Percentiles rank a stretch among this genome's conserved stretches.
These are phyloP conservation scores for Chalciporus sp. DNA, from an alignment of 1,284 basidiomycete species.

Conservation along the genomic window DNA sequence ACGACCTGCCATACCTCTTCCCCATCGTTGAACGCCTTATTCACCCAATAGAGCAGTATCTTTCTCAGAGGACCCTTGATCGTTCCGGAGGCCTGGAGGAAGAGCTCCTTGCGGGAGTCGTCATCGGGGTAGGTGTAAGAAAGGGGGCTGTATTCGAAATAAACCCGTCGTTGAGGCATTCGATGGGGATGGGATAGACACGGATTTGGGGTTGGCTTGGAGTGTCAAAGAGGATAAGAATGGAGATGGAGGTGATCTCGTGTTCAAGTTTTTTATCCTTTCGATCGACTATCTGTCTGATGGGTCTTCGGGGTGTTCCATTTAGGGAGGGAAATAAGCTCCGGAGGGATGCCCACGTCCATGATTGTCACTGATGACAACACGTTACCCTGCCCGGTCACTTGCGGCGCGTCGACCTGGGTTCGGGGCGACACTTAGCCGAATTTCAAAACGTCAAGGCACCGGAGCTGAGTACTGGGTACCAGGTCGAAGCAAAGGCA, in stretches of 20 bases:
- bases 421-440: not conserved
- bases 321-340: slow-evolving; percentile 5
- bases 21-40: slow-evolving; percentile 23
- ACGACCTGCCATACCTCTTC: slow-evolving; percentile 34
- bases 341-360: not conserved
- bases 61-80: slow-evolving; percentile 1
- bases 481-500: not conserved
- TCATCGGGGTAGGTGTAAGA: slow-evolving; percentile 28
- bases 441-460: not conserved
- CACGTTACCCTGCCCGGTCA: not conserved
- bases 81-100: slow-evolving; percentile 21
- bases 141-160: slow-evolving; percentile 23
- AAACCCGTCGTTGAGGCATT: slow-evolving; percentile 13
- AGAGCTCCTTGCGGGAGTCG: slow-evolving; percentile 27
- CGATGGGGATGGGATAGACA: not conserved
- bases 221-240: not conserved
- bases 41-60: slow-evolving; percentile 32
- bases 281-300: slow-evolving; percentile 1
- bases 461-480: too few relatives aligned
- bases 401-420: not conserved
- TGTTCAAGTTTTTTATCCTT: slow-evolving; percentile 8
- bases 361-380: not conserved
- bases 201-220: not conserved
- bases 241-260: slow-evolving; percentile 7
- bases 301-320: slow-evolving; percentile 13